A percentile compares a stretch with the other conserved stretches of the same genome.
phyloP scores from a whole-genome alignment of 148 eudicot species.

The Simmondsia chinensis region DNA sequence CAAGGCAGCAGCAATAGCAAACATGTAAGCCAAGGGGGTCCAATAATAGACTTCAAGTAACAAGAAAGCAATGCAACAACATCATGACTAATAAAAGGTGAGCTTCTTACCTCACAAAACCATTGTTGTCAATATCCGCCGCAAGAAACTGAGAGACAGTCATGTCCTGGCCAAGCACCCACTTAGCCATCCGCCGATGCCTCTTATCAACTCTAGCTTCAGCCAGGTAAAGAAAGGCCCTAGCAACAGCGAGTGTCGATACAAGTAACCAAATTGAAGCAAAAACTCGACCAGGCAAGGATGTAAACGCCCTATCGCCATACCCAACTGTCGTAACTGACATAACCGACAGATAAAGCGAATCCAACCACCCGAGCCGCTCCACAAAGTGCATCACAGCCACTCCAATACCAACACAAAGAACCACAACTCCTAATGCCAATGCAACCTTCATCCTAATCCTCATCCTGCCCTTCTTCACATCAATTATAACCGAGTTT shows the following conservation, averaged over 20 bases:
- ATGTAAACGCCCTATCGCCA: slow-evolving; percentile 76
- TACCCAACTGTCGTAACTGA: slow-evolving; percentile 96
- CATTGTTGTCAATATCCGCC: slow-evolving; percentile 90
- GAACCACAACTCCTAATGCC: slow-evolving; percentile 86
- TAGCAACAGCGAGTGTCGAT: slow-evolving; percentile 89
- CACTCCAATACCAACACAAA: slow-evolving; percentile 82
- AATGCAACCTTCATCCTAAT: slow-evolving; percentile 86
- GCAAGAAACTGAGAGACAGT: slow-evolving; percentile 89
- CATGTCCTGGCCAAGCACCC: slow-evolving; percentile 90
- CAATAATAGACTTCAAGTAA: not conserved
- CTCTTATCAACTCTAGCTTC: slow-evolving; percentile 94
- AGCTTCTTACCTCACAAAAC: slow-evolving; percentile 61
- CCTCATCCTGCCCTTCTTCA: slow-evolving; percentile 96
- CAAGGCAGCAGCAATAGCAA: not conserved
- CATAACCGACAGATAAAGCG: slow-evolving; percentile 89
- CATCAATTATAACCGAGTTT: slow-evolving; percentile 53
- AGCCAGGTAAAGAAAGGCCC: slow-evolving; percentile 93
- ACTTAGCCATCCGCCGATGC: slow-evolving; percentile 71
- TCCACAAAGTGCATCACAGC: slow-evolving; percentile 71
- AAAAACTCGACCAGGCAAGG: slow-evolving; percentile 72
- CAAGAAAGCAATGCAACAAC: not conserved
- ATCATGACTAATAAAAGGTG: not conserved
- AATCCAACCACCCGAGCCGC: slow-evolving; percentile 71
- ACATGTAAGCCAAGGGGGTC: not conserved
- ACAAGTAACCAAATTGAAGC: slow-evolving; percentile 96